Percentiles rank a stretch among this genome's conserved stretches.
phyloP scores from a whole-genome alignment of 129 eudicot species.

The Helichrysum umbraculigerum region DNA sequence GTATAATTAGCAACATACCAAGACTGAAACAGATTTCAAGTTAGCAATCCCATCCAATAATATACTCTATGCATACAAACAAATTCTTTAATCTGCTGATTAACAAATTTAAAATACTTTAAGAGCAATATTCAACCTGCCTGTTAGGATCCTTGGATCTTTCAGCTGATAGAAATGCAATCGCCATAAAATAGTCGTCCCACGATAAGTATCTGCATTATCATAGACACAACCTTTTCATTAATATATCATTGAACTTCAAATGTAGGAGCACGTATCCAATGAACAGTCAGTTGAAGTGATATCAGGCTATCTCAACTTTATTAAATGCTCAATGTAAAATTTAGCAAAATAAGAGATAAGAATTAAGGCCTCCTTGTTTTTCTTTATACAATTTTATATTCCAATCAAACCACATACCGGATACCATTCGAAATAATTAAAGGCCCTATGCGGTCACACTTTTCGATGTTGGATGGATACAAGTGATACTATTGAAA shows the following conservation, averaged over 20 bases:
- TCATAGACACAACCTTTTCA: not conserved
- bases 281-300: not conserved
- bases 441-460: no score
- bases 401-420: not conserved
- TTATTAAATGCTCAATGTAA: no score
- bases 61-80: constrained; percentile 4
- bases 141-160: constrained; percentile 88
- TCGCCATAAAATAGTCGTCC: constrained; percentile 97
- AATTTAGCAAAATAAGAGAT: no score
- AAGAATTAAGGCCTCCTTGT: not conserved
- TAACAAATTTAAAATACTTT: not conserved
- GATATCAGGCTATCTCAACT: no score
- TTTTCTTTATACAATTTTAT: no score
- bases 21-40: constrained; percentile 5
- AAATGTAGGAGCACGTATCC: not conserved
- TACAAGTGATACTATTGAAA: no score
- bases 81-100: not conserved
- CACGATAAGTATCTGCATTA: constrained; percentile 71
- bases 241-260: not conserved
- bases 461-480: no score
- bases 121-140: constrained; percentile 53
- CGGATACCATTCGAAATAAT: no score
- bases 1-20: constrained; percentile 10
- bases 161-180: constrained; percentile 87
- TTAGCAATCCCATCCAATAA: not conserved